Percentiles rank a stretch among this genome's conserved stretches.
Conservation (phyloP, 306 rosid genomes). For the Fragaria vesca region DNA sequence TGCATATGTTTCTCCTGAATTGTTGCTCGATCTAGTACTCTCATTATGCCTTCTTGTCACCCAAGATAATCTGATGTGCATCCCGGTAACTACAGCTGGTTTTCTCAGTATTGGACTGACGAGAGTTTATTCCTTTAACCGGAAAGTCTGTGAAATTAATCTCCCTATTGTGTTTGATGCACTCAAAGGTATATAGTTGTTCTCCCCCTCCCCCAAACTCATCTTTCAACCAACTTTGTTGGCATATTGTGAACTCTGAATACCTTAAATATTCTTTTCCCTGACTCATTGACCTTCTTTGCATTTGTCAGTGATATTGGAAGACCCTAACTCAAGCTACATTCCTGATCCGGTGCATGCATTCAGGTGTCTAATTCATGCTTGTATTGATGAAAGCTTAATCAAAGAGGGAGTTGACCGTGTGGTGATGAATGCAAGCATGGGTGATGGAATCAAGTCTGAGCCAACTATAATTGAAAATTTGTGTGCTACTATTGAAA, state of each 20-base stretch:
- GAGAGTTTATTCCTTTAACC: slow-evolving; percentile 51
- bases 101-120: slow-evolving; percentile 73
- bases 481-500: slow-evolving; percentile 62
- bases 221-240: background rate
- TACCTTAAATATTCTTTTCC: background rate
- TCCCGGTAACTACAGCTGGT: slow-evolving; percentile 56
- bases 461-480: slow-evolving; percentile 80
- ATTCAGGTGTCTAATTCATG: slow-evolving; percentile 53
- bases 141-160: slow-evolving; percentile 59
- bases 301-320: slow-evolving; percentile 63
- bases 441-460: slow-evolving; percentile 23
- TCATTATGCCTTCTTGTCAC: slow-evolving; percentile 36
- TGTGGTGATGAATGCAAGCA: slow-evolving; percentile 35
- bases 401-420: slow-evolving; percentile 73
- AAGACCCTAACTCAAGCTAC: slow-evolving; percentile 49
- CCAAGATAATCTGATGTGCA: slow-evolving; percentile 1
- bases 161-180: slow-evolving; percentile 70
- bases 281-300: slow-evolving; percentile 5
- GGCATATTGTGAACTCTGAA: background rate
- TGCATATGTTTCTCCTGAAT: slow-evolving; percentile 51
- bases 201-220: background rate
- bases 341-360: slow-evolving; percentile 37
- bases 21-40: slow-evolving; percentile 59
- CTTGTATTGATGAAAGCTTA: slow-evolving; percentile 69
- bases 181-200: slow-evolving; percentile 53